These are phyloP conservation scores for Termitomyces bulborhizus DNA, from an alignment of 768 basidiomycete genomes.

Conservation along the genomic window DNA sequence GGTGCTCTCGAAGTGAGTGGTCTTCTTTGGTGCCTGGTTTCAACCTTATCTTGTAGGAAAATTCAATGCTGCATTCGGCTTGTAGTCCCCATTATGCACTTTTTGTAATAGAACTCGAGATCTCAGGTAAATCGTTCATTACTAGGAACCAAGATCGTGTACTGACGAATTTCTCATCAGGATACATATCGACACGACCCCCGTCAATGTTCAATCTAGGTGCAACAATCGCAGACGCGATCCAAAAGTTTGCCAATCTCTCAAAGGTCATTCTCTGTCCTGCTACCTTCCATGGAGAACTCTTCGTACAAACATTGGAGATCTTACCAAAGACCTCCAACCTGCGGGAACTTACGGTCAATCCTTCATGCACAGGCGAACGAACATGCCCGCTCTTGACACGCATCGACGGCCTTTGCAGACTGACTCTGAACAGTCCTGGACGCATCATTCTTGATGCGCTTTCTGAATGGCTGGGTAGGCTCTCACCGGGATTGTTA, in stretches of 20 bases:
- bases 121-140: conserved; percentile 31
- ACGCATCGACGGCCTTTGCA: conserved; percentile 22
- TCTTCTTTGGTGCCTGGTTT: not conserved
- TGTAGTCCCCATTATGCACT: conserved; percentile 30
- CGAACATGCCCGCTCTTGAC: conserved; percentile 22
- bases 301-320: conserved; percentile 25
- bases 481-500: conserved; percentile 25
- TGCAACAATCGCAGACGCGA: conserved; percentile 21
- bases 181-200: conserved; percentile 20
- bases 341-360: conserved; percentile 26
- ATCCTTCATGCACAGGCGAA: conserved; percentile 29
- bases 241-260: conserved; percentile 27
- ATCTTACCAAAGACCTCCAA: conserved; percentile 13
- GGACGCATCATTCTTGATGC: conserved; percentile 33
- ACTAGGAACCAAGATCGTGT: not conserved
- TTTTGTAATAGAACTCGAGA: conserved; percentile 36
- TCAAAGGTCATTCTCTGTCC: conserved; percentile 28
- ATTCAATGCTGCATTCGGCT: conserved; percentile 34
- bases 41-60: conserved; percentile 17
- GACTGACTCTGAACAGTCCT: conserved; percentile 28
- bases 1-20: conserved; percentile 27
- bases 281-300: conserved; percentile 23
- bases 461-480: conserved; percentile 38
- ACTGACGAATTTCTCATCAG: conserved; percentile 6
- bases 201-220: conserved; percentile 24